Base-by-base conservation (phyloP, 345 rosid species). In the Hibiscus mutabilis region DNA sequence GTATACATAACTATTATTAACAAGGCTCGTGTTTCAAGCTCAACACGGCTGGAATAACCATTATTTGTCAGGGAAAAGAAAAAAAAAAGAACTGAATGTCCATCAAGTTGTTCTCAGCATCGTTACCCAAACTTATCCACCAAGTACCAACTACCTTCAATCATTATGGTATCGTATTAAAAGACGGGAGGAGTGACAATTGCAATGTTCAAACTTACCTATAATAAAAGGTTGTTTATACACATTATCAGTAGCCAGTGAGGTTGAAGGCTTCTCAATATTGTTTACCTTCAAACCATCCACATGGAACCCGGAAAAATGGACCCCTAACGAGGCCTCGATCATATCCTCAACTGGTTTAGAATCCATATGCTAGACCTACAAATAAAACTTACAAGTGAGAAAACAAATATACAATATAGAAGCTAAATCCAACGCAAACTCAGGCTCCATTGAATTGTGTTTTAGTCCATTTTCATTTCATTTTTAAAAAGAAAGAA, bases 221-320 rank as follows among this genome's bases (percentile, higher is more conserved):
- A 94, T 94, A 13, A 94, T 91, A 83, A 91, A 94, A 60, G 98
- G 98, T 77, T 94, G 96, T 49, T 83, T 88, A 61, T 76, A 79
- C 78, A 88, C 73, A 62, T 80, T 83, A 7, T 84, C 85, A 65
- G 83, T 73, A 22, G 84, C 77, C n/a, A 84, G 85, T 68, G 84
- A 79, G 52, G 84, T 81, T 44, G 87, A 82, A 57, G 84, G 86
- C 77, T 75, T 71, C 59, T 75, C 84, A n/a, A 55, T 73, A 63
- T 56, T 75, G 56, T 78, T 80, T 2, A 76, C 53, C 53, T 79
- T 84, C 80, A 86, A 66, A 49, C 82, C 93, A 82, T 91, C 77
- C 90, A 91, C 82, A 76, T 86, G 91, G 77, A 91, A 87, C 37
- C 96, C 96, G 68, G 97, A 91, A 82, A 87, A 94, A 83, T 94